Percentiles rank a stretch among this genome's conserved stretches.
Evolutionary conservation across 1,284 basidiomycete genomes (phyloP).

Genomic region (Vanrija sp.): DNA sequence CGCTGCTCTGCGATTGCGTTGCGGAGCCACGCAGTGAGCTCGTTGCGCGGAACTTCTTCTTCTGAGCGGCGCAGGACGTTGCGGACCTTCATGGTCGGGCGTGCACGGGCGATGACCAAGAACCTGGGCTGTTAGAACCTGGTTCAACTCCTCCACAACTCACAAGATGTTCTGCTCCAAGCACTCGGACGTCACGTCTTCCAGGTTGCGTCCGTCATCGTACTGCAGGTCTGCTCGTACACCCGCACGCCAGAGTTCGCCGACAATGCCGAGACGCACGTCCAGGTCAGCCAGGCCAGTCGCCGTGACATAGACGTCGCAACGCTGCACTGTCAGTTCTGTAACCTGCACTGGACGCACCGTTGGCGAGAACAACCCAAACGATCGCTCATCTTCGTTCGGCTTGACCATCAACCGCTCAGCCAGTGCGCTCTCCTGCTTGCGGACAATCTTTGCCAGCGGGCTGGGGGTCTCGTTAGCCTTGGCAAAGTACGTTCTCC

Average conservation of each 20-base stretch:
- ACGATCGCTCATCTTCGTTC: conserved; percentile 51
- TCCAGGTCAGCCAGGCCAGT: conserved; percentile 51
- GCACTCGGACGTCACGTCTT: conserved; percentile 46
- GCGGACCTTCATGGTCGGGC: conserved; percentile 43
- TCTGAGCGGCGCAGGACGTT: conserved; percentile 24
- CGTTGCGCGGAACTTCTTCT: conserved; percentile 47
- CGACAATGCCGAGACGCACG: conserved; percentile 51
- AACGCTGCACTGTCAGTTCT: conserved; percentile 49
- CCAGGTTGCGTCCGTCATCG: conserved; percentile 46
- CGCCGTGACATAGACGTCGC: conserved; percentile 56
- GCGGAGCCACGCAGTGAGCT: conserved; percentile 40
- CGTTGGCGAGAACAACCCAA: conserved; percentile 46
- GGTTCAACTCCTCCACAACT: conserved; percentile 9
- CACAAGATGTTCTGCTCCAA: conserved; percentile 48
- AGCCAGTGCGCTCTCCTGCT: conserved; percentile 48
- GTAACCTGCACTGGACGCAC: conserved; percentile 13
- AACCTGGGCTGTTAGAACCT: conserved; percentile 31
- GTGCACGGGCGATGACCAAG: conserved; percentile 43
- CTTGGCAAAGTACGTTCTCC: too few species aligned
- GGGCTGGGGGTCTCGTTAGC: conserved; percentile 34
- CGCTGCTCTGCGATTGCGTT: conserved; percentile 44
- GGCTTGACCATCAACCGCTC: conserved; percentile 48
- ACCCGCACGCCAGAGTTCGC: conserved; percentile 55
- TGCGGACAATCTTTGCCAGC: conserved; percentile 50
- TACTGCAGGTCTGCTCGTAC: conserved; percentile 57